Percentiles rank a stretch among this genome's conserved stretches.
These are phyloP conservation scores for Amoebophrya sp. DNA, from an alignment of 169 alveolate species.

Conservation along the genomic window DNA sequence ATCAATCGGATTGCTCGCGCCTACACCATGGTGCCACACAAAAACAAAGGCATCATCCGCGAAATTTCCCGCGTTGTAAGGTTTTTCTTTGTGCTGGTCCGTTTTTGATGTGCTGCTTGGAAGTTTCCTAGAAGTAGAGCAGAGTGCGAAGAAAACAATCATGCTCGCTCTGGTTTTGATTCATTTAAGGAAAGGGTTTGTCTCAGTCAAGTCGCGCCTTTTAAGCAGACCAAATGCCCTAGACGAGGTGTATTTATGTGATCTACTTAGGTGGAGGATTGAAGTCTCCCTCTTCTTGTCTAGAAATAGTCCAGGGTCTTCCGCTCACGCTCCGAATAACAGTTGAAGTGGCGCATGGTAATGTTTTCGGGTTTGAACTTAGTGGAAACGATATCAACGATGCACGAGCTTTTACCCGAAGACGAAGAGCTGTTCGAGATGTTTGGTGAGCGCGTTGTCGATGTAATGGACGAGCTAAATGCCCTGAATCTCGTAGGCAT, in stretches of 20 bases:
- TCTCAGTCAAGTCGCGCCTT: too few relatives aligned
- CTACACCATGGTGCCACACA: constrained; percentile 20
- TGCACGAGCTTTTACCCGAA: constrained; percentile 11
- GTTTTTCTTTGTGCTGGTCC: background rate
- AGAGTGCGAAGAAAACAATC: too few relatives aligned
- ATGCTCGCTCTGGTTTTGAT: too few relatives aligned
- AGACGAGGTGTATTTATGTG: too few relatives aligned
- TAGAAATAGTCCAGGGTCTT: too few relatives aligned
- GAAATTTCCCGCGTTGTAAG: background rate
- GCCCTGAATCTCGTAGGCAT: constrained; percentile 7
- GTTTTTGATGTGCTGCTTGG: background rate
- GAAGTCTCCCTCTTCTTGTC: too few relatives aligned
- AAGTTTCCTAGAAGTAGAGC: too few relatives aligned
- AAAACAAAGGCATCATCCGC: background rate
- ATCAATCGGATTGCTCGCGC: background rate
- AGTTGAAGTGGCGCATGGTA: background rate
- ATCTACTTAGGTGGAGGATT: too few relatives aligned
- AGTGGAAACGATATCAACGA: background rate
- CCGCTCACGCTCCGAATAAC: too few relatives aligned
- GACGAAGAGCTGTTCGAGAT: background rate
- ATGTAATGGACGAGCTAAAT: constrained; percentile 17
- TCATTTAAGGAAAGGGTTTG: too few relatives aligned
- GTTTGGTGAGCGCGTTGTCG: constrained; percentile 26
- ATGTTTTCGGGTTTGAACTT: background rate
- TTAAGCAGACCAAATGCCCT: too few relatives aligned